These are phyloP conservation scores for Phialophora chinensis DNA, from an alignment of 2,329 filamentous ascomycete species.

Conservation along the genomic window DNA sequence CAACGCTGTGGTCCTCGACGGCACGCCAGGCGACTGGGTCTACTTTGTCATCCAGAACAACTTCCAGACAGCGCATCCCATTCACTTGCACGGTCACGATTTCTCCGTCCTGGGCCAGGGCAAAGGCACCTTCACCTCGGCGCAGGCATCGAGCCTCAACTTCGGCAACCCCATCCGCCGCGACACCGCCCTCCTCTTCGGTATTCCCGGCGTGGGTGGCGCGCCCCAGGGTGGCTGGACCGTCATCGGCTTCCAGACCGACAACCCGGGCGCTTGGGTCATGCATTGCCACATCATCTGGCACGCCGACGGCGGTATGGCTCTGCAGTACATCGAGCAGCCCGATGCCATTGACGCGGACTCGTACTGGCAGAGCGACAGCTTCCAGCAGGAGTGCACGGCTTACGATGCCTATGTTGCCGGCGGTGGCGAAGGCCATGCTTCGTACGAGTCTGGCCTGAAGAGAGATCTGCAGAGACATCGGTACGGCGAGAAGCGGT, in stretches of 20 bases:
- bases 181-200: slow-evolving; percentile 70
- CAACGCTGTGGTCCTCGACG: slow-evolving; percentile 35
- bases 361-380: slow-evolving; percentile 26
- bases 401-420: slow-evolving; percentile 25
- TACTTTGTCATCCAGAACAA: slow-evolving; percentile 41
- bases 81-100: slow-evolving; percentile 75
- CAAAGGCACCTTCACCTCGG: slow-evolving; percentile 48
- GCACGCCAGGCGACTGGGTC: slow-evolving; percentile 33
- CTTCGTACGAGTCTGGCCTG: slow-evolving; percentile 32
- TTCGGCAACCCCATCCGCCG: slow-evolving; percentile 67
- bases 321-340: slow-evolving; percentile 49
- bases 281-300: slow-evolving; percentile 85
- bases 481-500: neutral
- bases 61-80: slow-evolving; percentile 58
- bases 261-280: slow-evolving; percentile 65
- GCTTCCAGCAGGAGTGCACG: slow-evolving; percentile 37
- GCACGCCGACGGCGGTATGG: slow-evolving; percentile 72
- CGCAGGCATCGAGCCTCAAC: slow-evolving; percentile 65
- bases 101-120: slow-evolving; percentile 67
- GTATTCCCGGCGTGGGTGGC: slow-evolving; percentile 47
- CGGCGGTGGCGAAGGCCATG: slow-evolving; percentile 20
- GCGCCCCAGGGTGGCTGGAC: slow-evolving; percentile 60
- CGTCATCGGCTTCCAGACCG: slow-evolving; percentile 60
- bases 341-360: slow-evolving; percentile 31
- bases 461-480: slow-evolving; percentile 27